Percentiles rank a stretch among this genome's conserved stretches.
These are phyloP conservation scores for Cutaneotrichosporon dermatis DNA, from an alignment of 1,284 basidiomycete species.

Conservation along the genomic window DNA sequence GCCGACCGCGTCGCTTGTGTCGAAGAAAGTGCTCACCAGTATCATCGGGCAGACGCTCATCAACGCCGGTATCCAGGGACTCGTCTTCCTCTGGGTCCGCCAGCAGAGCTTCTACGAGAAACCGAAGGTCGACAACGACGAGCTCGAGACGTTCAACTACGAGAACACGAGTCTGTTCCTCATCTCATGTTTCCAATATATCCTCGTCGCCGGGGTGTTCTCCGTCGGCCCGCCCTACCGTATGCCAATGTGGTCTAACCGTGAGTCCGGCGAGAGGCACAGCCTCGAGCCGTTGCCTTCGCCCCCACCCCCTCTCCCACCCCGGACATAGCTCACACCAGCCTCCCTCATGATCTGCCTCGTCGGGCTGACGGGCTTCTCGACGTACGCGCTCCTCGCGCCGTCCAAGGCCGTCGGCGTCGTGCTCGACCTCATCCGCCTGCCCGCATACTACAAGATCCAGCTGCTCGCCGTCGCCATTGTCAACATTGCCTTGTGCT, in stretches of 20 bases:
- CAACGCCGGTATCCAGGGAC: slow-evolving; percentile 75
- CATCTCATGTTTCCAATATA: slow-evolving; percentile 97
- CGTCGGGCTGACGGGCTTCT: slow-evolving; percentile 63
- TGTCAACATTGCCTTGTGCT: slow-evolving; percentile 68
- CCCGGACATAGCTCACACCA: neutral
- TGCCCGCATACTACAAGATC: slow-evolving; percentile 69
- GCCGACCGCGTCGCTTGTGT: slow-evolving; percentile 93
- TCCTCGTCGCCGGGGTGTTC: slow-evolving; percentile 92
- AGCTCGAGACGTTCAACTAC: slow-evolving; percentile 83
- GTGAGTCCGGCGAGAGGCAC: neutral
- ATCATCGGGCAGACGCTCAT: slow-evolving; percentile 90
- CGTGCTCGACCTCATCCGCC: slow-evolving; percentile 71
- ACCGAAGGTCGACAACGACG: slow-evolving; percentile 62
- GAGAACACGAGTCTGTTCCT: slow-evolving; percentile 93
- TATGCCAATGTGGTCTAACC: slow-evolving; percentile 90
- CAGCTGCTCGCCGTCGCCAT: slow-evolving; percentile 67
- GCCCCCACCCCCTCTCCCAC: too few species aligned
- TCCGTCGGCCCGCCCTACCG: slow-evolving; percentile 96
- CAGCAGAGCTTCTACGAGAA: slow-evolving; percentile 73
- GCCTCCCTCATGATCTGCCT: slow-evolving; percentile 73
- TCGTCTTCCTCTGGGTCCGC: slow-evolving; percentile 85
- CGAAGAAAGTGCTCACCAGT: slow-evolving; percentile 89
- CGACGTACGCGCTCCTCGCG: slow-evolving; percentile 66
- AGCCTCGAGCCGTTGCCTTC: too few species aligned
- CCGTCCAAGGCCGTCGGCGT: slow-evolving; percentile 62